Evolutionary conservation across 768 basidiomycete genomes (phyloP).

Genomic region (Hericium coralloides): DNA sequence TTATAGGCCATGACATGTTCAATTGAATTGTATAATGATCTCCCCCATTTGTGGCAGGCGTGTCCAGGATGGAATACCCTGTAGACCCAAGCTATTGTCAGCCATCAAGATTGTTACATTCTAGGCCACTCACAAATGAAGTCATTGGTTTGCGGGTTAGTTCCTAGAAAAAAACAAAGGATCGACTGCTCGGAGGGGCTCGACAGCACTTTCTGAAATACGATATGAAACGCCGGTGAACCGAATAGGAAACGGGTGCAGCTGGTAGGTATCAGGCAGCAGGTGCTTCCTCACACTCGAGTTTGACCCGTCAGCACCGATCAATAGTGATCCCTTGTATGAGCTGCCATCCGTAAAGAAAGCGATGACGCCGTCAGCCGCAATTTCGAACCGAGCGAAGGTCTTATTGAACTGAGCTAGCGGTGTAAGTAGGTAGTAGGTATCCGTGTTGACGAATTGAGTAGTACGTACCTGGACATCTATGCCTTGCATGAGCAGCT

Average conservation of each 20-base stretch:
- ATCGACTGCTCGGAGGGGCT: neutral
- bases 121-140: neutral
- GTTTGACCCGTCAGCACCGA: neutral
- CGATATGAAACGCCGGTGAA: neutral
- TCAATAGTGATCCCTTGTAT: neutral
- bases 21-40: neutral
- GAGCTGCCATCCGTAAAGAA: neutral
- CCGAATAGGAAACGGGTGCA: neutral
- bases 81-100: neutral
- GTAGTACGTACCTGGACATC: neutral
- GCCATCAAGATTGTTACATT: too few species aligned
- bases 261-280: neutral
- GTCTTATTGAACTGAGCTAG: neutral
- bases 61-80: neutral
- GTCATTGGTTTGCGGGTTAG: neutral
- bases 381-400: neutral
- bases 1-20: neutral
- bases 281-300: neutral
- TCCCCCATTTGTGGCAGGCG: neutral
- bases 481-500: neutral
- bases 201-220: neutral
- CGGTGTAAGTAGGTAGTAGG: neutral
- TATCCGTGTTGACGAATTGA: neutral
- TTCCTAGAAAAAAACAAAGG: neutral
- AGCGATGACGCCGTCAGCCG: neutral